These are phyloP conservation scores for Rosellinia necatrix DNA, from an alignment of 2,329 filamentous ascomycete species.

Conservation along the genomic window DNA sequence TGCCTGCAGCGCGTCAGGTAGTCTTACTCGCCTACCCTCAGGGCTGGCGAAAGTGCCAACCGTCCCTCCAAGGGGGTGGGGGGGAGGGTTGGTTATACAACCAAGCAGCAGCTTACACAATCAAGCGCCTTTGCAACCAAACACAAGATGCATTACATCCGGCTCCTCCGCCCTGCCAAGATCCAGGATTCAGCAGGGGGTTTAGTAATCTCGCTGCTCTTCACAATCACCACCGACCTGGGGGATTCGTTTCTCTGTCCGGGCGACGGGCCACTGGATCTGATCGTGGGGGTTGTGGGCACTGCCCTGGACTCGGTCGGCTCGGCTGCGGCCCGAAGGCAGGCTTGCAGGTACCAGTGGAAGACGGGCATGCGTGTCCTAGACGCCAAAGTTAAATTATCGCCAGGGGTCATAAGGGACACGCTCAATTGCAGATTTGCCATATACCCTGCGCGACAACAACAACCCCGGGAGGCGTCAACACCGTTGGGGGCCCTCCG, in stretches of 20 bases:
- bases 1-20: too few relatives aligned
- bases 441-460: constrained; percentile 30
- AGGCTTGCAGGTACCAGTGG: constrained; percentile 29
- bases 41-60: too few relatives aligned
- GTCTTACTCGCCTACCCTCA: too few relatives aligned
- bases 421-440: constrained; percentile 26
- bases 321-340: not conserved
- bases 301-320: constrained; percentile 23
- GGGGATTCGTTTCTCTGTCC: constrained; percentile 60
- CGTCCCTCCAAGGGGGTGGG: too few relatives aligned
- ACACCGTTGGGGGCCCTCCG: constrained; percentile 21
- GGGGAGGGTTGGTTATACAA: too few relatives aligned
- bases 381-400: constrained; percentile 39
- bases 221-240: constrained; percentile 63
- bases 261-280: constrained; percentile 48
- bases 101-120: too few relatives aligned
- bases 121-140: too few relatives aligned
- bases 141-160: constrained; percentile 60
- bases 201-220: constrained; percentile 44
- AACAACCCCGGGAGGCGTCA: constrained; percentile 8
- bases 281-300: constrained; percentile 45
- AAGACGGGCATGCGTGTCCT: constrained; percentile 46
- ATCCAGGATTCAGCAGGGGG: constrained; percentile 34
- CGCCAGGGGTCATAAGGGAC: constrained; percentile 12
- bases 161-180: constrained; percentile 55